These are phyloP conservation scores for Fonsecaea erecta DNA, from an alignment of 2,329 filamentous ascomycete species.

Conservation along the genomic window DNA sequence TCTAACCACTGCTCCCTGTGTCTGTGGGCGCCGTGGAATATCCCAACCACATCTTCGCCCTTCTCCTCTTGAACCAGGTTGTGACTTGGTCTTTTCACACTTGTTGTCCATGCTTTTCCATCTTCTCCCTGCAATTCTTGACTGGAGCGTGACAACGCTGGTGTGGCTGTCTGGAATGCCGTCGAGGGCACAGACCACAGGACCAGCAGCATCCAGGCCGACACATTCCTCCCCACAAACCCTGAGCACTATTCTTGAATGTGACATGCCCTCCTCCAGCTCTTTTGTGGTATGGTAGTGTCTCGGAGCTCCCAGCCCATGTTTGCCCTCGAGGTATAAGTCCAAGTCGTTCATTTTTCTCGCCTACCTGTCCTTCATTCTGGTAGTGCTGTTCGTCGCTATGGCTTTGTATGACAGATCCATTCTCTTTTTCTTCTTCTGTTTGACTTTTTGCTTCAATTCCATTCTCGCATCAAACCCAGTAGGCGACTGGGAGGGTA, in stretches of 20 bases:
- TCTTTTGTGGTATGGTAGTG: slow-evolving; percentile 18
- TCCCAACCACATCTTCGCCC: background rate
- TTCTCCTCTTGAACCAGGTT: background rate
- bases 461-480: slow-evolving; percentile 12
- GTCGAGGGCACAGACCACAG: slow-evolving; percentile 4
- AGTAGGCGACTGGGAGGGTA: slow-evolving; percentile 11
- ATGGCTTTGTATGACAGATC: background rate
- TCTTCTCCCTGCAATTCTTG: background rate
- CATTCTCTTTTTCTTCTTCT: slow-evolving; percentile 6
- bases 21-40: no score
- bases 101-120: background rate
- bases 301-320: slow-evolving; percentile 24
- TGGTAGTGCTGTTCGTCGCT: background rate
- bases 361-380: background rate
- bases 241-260: slow-evolving; percentile 6
- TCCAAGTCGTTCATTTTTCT: slow-evolving; percentile 11
- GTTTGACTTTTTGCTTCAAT: slow-evolving; percentile 3
- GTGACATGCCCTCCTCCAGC: slow-evolving; percentile 10
- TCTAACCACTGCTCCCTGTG: no score
- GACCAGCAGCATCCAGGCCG: background rate
- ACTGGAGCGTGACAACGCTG: background rate
- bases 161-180: slow-evolving; percentile 10
- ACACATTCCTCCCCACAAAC: slow-evolving; percentile 10
- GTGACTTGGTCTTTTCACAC: background rate
- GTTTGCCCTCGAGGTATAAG: slow-evolving; percentile 25